Percentiles rank a stretch among this genome's conserved stretches.
Conservation (phyloP, 2,329 filamentous ascomycete species). For the Didymella pomorum region DNA sequence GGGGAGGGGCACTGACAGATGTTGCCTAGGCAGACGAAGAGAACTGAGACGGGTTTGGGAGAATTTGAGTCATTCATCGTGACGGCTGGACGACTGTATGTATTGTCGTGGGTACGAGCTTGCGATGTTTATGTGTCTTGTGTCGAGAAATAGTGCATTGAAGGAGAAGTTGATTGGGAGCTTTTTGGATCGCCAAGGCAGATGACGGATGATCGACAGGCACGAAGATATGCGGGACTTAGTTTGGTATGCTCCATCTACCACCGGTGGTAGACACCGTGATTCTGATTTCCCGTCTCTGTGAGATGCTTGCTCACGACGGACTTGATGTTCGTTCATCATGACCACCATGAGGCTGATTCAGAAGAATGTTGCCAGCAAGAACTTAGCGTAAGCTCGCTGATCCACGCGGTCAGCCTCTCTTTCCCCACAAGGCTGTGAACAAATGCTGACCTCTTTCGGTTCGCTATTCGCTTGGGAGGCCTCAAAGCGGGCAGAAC, state of each 20-base stretch:
- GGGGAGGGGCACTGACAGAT: constrained; percentile 68
- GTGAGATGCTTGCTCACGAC: no score
- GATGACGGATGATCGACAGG: background rate
- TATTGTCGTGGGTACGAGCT: background rate
- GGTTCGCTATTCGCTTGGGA: constrained; percentile 12
- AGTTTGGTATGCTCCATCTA: no score
- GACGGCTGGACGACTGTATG: background rate
- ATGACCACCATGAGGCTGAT: no score
- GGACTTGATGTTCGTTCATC: no score
- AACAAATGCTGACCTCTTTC: constrained; percentile 7
- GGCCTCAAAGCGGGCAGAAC: constrained; percentile 10
- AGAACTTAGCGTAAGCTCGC: background rate
- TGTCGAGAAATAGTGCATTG: background rate
- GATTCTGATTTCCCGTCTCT: no score
- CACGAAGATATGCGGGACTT: background rate
- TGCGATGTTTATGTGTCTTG: background rate
- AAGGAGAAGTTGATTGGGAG: background rate
- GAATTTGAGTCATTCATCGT: constrained; percentile 22
- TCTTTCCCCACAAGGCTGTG: constrained; percentile 12
- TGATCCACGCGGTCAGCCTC: constrained; percentile 1
- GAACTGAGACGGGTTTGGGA: constrained; percentile 67
- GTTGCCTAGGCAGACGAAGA: constrained; percentile 97
- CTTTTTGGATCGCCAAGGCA: background rate
- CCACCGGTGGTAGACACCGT: no score
- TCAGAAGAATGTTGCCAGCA: background rate